These are phyloP conservation scores for Telopea speciosissima DNA, from an alignment of 177 flowering plant species.

Conservation along the genomic window DNA sequence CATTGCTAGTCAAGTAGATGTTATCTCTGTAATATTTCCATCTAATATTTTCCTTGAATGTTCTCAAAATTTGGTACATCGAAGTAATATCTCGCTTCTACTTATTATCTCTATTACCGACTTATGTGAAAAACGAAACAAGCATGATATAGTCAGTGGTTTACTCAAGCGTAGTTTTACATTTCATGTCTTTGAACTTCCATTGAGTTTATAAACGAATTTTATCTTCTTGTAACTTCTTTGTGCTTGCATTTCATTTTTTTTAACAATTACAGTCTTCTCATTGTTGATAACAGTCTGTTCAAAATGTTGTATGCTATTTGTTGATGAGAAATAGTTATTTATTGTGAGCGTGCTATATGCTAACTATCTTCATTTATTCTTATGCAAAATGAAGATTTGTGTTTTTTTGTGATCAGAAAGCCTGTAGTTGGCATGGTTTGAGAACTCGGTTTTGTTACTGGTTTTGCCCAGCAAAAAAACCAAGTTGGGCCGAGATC, in stretches of 20 bases:
- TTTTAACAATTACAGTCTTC: background rate
- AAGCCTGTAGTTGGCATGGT: background rate
- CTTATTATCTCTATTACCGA: background rate
- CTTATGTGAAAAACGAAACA: background rate
- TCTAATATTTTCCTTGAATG: background rate
- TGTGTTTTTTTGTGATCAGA: background rate
- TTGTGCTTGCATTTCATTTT: background rate
- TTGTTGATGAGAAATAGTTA: background rate
- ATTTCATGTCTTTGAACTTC: background rate
- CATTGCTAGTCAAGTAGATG: background rate
- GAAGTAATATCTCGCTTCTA: background rate
- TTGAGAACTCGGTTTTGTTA: too few relatives aligned
- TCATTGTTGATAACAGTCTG: background rate
- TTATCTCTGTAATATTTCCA: background rate
- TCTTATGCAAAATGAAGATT: background rate
- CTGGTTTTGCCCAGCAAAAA: too few relatives aligned
- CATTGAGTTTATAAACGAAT: background rate
- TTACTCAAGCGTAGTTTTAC: background rate
- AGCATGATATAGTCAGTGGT: too few relatives aligned
- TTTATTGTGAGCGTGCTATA: background rate
- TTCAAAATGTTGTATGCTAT: background rate
- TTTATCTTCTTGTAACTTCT: background rate
- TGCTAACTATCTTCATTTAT: background rate
- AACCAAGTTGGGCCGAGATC: too few relatives aligned
- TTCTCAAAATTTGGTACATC: background rate